Percentiles rank a stretch among this genome's conserved stretches.
Evolutionary conservation across 2,329 filamentous ascomycete genomes (phyloP).

Genomic region (Clonostachys byssicola): DNA sequence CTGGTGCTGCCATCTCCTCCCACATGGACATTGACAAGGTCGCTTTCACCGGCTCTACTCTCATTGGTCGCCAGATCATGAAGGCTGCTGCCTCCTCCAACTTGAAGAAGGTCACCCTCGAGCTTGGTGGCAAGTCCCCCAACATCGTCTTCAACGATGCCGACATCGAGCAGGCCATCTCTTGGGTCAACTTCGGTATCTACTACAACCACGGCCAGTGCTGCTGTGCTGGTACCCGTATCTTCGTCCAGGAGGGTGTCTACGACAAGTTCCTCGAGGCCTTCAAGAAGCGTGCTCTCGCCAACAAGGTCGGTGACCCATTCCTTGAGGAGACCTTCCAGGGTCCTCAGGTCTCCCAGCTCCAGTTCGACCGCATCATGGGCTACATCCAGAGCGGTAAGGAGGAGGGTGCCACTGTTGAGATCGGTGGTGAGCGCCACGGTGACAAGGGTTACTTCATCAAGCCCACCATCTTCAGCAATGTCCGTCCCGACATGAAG

Average conservation of each 20-base stretch:
- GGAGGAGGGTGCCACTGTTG: conserved; percentile 51
- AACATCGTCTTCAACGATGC: conserved; percentile 74
- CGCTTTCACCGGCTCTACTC: conserved; percentile 71
- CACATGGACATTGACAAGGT: conserved; percentile 78
- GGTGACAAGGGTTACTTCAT: conserved; percentile 80
- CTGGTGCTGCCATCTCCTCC: conserved; percentile 66
- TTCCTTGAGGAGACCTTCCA: conserved; percentile 75
- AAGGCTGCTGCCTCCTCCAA: conserved; percentile 70
- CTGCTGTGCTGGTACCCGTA: conserved; percentile 70
- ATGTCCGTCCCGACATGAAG: conserved; percentile 76
- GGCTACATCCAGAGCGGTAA: conserved; percentile 63
- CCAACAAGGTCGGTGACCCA: conserved; percentile 75
- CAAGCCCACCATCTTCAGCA: conserved; percentile 79
- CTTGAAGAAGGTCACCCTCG: conserved; percentile 73
- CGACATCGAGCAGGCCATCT: conserved; percentile 68
- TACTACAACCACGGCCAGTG: conserved; percentile 57
- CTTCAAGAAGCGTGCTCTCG: conserved; percentile 67
- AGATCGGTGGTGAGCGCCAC: conserved; percentile 42
- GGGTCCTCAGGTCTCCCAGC: conserved; percentile 74
- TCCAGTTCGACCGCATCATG: conserved; percentile 84
- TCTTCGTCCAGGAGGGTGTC: conserved; percentile 78
- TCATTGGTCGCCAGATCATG: conserved; percentile 68
- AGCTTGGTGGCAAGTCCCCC: conserved; percentile 71
- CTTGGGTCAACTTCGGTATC: conserved; percentile 66
- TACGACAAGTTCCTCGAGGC: conserved; percentile 77